Evolutionary conservation across 108 stramenopile species (phyloP), one percentile per base, ranked within the genome.

Genomic region (Fragilariopsis cylindrus): DNA sequence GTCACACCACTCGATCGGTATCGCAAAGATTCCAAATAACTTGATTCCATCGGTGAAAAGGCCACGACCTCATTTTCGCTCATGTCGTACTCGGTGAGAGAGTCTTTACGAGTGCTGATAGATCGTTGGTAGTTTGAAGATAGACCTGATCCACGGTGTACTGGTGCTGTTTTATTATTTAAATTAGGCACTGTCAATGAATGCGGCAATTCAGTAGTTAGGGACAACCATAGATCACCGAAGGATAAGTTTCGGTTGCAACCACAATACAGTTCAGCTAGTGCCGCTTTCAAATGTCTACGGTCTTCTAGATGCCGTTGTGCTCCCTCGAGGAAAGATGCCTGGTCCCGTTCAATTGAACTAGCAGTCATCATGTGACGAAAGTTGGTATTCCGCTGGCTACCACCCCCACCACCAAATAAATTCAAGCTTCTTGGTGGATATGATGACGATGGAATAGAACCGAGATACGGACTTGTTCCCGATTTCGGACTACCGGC

Each of bases 221-320:
- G 55, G 7, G 72, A 45, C 40, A 87, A 52, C 70, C 88, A 87
- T 19, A 87, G 57, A 11, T 94, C 93, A 8, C 93, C 89, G 69
- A 94, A 85, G 16, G 87, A 81, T 16, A 76, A 39, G 39, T 77
- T 75, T 41, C 93, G 83, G 48, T 73, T 76, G 56, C 89, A 92
- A 41, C 88, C 85, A 55, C 73, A 77, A 56, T 87, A 94, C n/a
- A 94, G 65, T 78, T 82, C 81, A 3, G 83, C 82, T 21, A 94
- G 65, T 13, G 88, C 86, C 42, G 74, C 60, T 64, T 86, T 91
- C 78, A 88, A 73, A 12, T 76, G 57, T 2, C 77, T 65, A 4
- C 74, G 57, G 53, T 94, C 88, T 45, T 70, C 67, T 49, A 50
- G 55, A 9, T 40, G 63, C 41, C 52, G 71, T 44, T 44, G 55